Conservation (phyloP, 768 basidiomycete species). For the Lyophyllum shimeji region DNA sequence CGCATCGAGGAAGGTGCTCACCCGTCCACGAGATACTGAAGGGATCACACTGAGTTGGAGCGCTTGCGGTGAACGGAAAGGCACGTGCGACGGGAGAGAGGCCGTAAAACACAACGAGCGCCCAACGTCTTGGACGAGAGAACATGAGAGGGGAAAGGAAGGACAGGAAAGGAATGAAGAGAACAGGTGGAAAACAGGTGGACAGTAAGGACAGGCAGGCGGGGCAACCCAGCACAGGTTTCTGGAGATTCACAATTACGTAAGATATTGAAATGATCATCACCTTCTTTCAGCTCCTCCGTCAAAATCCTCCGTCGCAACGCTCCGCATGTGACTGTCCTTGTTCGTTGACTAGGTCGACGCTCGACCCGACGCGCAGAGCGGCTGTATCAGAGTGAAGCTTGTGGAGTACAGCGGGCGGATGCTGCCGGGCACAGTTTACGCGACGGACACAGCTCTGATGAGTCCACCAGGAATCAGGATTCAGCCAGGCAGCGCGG, state of each 20-base stretch:
- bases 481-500: no score
- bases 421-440: no score
- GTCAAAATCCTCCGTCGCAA: not conserved
- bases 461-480: no score
- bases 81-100: constrained; percentile 26
- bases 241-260: constrained; percentile 11
- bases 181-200: constrained; percentile 9
- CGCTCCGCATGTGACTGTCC: not conserved
- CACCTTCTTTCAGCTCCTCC: constrained; percentile 1
- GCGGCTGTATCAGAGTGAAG: no score
- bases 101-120: constrained; percentile 23
- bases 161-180: constrained; percentile 17
- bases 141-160: constrained; percentile 18
- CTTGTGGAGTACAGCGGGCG: no score
- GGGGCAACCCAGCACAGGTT: not conserved
- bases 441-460: no score
- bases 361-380: no score
- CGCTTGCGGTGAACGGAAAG: constrained; percentile 44
- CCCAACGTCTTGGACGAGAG: constrained; percentile 14
- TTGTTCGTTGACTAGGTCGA: no score
- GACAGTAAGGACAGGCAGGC: not conserved
- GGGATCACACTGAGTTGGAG: constrained; percentile 60
- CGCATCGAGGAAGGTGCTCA: constrained; percentile 24
- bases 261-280: constrained; percentile 15
- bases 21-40: constrained; percentile 65